Base-by-base conservation (phyloP, 2,329 filamentous ascomycete genomes). In the Fusarium nygamai region DNA sequence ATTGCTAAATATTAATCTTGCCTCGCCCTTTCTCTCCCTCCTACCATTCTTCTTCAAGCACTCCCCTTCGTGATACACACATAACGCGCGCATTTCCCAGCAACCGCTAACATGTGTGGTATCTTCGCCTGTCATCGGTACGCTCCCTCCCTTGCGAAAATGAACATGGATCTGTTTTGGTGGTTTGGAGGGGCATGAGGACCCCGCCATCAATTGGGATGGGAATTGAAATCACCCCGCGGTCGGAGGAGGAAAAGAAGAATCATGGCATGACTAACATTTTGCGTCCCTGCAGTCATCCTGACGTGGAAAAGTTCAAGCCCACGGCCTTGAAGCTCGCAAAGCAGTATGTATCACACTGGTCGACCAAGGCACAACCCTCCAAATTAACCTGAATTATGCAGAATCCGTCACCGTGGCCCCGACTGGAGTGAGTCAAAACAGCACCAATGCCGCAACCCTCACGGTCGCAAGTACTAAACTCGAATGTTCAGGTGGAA, bases 221-320 rank as follows among this genome's bases (percentile, higher is more conserved):
- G 64, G 63, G 50, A 47, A 63, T 65, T 74, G 57, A 53, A 43
- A 67, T 72, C 72, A 81, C 79, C 81, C 81, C 80, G 78, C 83
- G 78, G 80, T 78, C 64, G 61, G 61, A 56, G 67, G 57, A 44
- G 47, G 39, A 58, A 71, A 67, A 39, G 57, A 50, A 58, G 59
- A 62, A 66, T 60, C 66, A 73, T 64, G 69, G 70, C 76, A 51
- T 74, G 61, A 79, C 78, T 79, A 73, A 80, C 71, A 60, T 57
- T 67, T 51, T 39, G 64, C 61, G 39, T 46, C 58, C 36, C 36
- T 76, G 76, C 75, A 91, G 90, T 87, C 95, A 98, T 83, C 95
- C 96, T 75, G 94, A 98, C 90, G 94, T 98, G 81, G 92, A 94
- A 82, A 95, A 95, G 82, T 98, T 98, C 89, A 98, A 98, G 91